phyloP scores from a whole-genome alignment of 2,329 filamentous ascomycete genomes.

The Magnaporthiopsis incrustans region DNA sequence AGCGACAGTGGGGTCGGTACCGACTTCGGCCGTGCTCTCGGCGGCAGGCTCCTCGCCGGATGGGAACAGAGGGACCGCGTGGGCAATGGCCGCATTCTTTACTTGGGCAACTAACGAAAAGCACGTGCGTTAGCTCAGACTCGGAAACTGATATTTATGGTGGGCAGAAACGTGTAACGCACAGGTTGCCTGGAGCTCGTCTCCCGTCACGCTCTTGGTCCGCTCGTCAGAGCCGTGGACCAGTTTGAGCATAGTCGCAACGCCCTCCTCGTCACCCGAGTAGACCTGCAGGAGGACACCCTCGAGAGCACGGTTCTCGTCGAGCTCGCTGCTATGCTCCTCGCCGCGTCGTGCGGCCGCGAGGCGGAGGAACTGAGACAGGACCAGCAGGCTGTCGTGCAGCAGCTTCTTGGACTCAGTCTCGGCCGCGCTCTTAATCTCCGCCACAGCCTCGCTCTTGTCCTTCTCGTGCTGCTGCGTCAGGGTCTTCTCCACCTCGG shows the following conservation, averaged over 20 bases:
- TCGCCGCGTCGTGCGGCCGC: constrained; percentile 69
- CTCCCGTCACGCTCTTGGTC: constrained; percentile 56
- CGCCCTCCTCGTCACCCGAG: constrained; percentile 66
- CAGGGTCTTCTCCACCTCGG: constrained; percentile 50
- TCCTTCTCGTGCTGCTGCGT: constrained; percentile 43
- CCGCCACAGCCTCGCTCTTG: constrained; percentile 44
- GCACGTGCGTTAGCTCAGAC: background rate
- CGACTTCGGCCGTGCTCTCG: constrained; percentile 22
- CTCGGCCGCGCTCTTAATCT: constrained; percentile 46
- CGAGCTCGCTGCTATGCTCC: constrained; percentile 53
- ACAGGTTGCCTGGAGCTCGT: constrained; percentile 65
- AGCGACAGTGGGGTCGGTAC: constrained; percentile 58
- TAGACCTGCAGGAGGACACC: constrained; percentile 73
- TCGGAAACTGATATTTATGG: background rate
- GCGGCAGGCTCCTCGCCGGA: constrained; percentile 25
- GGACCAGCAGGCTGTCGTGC: constrained; percentile 56
- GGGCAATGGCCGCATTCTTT: constrained; percentile 46
- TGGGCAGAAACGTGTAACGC: constrained; percentile 15
- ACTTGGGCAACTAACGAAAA: constrained; percentile 43
- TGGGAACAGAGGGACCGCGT: constrained; percentile 34
- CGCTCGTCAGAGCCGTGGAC: constrained; percentile 63
- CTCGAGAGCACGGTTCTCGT: constrained; percentile 75
- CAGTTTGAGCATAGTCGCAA: constrained; percentile 68
- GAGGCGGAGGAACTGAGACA: constrained; percentile 74
- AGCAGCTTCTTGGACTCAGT: constrained; percentile 48